Percentiles rank a stretch among this genome's conserved stretches.
These are phyloP conservation scores for Yarrowia bubula DNA, from an alignment of 805 yeast species.

Conservation along the genomic window DNA sequence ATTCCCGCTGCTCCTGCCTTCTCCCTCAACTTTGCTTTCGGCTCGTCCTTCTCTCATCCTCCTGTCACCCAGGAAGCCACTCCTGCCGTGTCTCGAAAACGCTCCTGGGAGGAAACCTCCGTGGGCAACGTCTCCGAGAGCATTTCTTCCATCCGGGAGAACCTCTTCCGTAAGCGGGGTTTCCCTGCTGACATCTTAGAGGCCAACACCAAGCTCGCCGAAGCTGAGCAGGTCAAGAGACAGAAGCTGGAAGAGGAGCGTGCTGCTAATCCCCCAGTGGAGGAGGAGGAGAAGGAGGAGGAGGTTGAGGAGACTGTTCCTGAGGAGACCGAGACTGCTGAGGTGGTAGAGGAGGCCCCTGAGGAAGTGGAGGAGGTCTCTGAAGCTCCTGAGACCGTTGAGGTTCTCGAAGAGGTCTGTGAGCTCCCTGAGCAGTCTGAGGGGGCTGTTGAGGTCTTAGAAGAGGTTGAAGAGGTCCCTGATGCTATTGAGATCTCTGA, in stretches of 20 bases:
- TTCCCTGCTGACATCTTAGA: constrained; percentile 23
- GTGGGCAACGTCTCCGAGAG: constrained; percentile 7
- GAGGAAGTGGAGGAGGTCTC: background rate
- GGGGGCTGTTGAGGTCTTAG: background rate
- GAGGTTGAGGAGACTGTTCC: background rate
- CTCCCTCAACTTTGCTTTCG: constrained; percentile 10
- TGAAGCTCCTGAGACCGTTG: background rate
- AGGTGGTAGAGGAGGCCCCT: background rate
- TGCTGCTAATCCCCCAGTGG: background rate
- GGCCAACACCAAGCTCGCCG: constrained; percentile 15
- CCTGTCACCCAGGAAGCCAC: background rate
- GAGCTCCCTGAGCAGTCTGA: too few species aligned
- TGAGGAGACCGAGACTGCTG: background rate
- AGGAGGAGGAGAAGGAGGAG: background rate
- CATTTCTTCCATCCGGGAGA: constrained; percentile 13
- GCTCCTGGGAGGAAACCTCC: constrained; percentile 2
- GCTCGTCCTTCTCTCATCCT: constrained; percentile 1
- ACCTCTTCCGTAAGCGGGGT: constrained; percentile 18
- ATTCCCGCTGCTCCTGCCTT: background rate
- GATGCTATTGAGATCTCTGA: background rate
- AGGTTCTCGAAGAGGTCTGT: too few species aligned
- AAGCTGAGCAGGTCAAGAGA: background rate
- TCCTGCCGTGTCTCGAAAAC: background rate
- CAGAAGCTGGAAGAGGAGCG: constrained; percentile 11
- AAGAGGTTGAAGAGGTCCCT: background rate